Evolutionary conservation across 2,329 filamentous ascomycete species (phyloP).

Genomic region (Fonsecaea monophora): DNA sequence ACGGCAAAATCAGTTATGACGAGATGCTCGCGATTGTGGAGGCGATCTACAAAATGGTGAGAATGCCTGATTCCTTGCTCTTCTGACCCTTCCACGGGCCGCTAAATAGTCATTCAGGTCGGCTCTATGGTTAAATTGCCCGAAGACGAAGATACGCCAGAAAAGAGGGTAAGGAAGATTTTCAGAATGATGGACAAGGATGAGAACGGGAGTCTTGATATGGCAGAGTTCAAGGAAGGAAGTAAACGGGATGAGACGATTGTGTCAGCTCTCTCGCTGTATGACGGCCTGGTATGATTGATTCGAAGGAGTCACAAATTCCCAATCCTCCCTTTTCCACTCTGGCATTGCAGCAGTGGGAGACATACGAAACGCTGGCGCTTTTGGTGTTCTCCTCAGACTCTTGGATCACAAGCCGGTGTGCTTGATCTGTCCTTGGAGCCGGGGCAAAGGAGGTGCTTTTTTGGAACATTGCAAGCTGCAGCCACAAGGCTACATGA

Average conservation of each 20-base stretch:
- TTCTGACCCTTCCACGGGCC: not conserved
- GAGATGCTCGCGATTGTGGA: constrained; percentile 99
- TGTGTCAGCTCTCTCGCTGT: constrained; percentile 92
- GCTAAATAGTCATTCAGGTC: constrained; percentile 64
- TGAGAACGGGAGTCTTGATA: constrained; percentile 94
- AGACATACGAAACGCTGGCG: constrained; percentile 7
- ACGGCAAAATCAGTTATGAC: constrained; percentile 98
- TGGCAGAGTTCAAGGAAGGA: constrained; percentile 98
- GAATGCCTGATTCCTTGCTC: constrained; percentile 27
- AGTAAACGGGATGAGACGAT: constrained; percentile 99
- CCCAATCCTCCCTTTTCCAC: constrained; percentile 3
- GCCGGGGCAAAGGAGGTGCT: constrained; percentile 19
- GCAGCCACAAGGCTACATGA: constrained; percentile 5
- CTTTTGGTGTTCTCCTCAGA: constrained; percentile 9
- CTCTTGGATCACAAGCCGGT: constrained; percentile 12
- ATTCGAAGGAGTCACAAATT: not conserved
- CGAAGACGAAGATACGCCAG: constrained; percentile 97
- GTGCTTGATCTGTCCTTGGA: constrained; percentile 13
- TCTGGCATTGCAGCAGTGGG: not conserved
- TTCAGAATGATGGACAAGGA: constrained; percentile 99
- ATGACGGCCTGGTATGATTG: constrained; percentile 85
- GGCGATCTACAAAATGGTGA: constrained; percentile 99
- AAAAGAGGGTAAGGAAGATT: constrained; percentile 97
- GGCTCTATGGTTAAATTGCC: constrained; percentile 99
- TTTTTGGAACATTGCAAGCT: constrained; percentile 18